Base-by-base conservation (phyloP, 257 asterid species). In the Echites panduratus region DNA sequence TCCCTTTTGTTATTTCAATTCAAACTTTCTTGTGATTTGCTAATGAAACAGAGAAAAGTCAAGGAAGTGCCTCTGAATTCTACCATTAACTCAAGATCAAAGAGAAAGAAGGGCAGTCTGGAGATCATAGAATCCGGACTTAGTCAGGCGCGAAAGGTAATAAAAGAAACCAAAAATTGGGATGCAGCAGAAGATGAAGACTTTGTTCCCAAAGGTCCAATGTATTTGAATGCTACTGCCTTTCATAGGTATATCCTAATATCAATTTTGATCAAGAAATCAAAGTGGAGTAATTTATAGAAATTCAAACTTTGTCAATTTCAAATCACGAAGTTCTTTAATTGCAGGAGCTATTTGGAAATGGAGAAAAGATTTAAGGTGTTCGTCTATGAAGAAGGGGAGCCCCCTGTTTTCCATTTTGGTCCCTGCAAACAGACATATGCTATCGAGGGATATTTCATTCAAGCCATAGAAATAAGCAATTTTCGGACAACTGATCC, bases 401-500 rank as follows among this genome's bases (percentile, higher is more conserved):
- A 90, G 0, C 93, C 91, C 7, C 96, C 96, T 7, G 76, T 90
- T 2, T 90, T 87, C 66, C 96, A 90, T 53, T 82, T 68, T 26
- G 95, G 96, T 32, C 93, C 96, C 7, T 87, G 93, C 77, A 84
- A 84, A 70, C 82, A 82, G 2, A 90, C 89, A 0, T 87, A 87
- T 26, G 88, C 90, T 0, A 87, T 90, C 1, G 95, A 90, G 66
- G 95, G 96, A 0, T 77, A 82, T 24, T 88, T 88, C 83, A 88
- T 90, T 4, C 76, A 89, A 1, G 61, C 78, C 68, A 75, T 90
- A 74, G 95, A 90, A 65, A 14, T 77, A 2, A 85, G 85, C 77
- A 44, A 68, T 0, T 88, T 85, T 62, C 85, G 95, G 41, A 90
- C 97, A 6, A 66, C 9, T 22, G 81, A 90, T 32, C 97, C 85